phyloP scores from a whole-genome alignment of 1,284 basidiomycete species.

The Sporisorium scitamineum region DNA sequence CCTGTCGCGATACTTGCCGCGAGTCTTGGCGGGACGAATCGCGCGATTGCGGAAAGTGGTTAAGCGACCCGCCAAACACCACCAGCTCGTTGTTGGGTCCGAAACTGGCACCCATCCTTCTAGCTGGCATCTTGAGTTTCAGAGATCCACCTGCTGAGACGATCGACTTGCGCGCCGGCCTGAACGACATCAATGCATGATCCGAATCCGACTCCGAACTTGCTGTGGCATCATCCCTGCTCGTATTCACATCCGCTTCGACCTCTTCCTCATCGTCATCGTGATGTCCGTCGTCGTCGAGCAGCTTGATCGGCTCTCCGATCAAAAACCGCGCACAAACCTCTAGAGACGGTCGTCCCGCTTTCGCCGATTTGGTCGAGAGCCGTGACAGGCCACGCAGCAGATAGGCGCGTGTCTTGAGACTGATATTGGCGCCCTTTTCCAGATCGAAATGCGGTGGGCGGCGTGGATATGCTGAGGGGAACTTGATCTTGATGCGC shows the following conservation, averaged over 20 bases:
- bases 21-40: conserved; percentile 25
- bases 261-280: conserved; percentile 14
- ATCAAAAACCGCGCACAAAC: conserved; percentile 55
- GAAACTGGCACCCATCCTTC: conserved; percentile 49
- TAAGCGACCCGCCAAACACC: conserved; percentile 40
- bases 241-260: conserved; percentile 18
- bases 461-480: conserved; percentile 54
- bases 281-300: conserved; percentile 28
- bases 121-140: conserved; percentile 33
- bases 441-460: conserved; percentile 64
- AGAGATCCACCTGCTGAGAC: not conserved
- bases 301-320: conserved; percentile 54
- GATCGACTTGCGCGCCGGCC: conserved; percentile 12
- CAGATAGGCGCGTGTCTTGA: conserved; percentile 62
- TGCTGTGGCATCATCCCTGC: conserved; percentile 18
- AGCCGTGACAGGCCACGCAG: conserved; percentile 46
- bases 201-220: conserved; percentile 31
- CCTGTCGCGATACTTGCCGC: conserved; percentile 12
- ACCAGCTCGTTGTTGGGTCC: conserved; percentile 51
- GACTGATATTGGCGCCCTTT: conserved; percentile 58
- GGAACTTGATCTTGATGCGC: conserved; percentile 61
- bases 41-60: conserved; percentile 29
- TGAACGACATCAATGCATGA: conserved; percentile 19
- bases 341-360: conserved; percentile 48
- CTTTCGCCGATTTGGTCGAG: conserved; percentile 31